These are phyloP conservation scores for Biscutella laevigata DNA, from an alignment of 441 rosid species.

Conservation along the genomic window DNA sequence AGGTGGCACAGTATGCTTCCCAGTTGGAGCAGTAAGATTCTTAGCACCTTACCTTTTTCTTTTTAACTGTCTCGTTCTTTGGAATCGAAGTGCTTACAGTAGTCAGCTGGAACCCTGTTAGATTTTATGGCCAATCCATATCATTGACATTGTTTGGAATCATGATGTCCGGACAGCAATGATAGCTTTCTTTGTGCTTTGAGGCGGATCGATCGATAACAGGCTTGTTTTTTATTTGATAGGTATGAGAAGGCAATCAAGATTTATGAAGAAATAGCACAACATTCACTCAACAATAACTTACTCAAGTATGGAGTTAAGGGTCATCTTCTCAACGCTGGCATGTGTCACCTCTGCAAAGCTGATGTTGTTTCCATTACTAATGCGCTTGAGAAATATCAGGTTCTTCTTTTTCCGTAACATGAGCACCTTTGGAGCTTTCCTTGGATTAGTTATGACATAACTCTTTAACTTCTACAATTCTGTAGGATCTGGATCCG, in stretches of 20 bases:
- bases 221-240: constrained; percentile 11
- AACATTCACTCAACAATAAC: constrained; percentile 50
- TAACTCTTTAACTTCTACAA: not conserved
- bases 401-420: constrained; percentile 29
- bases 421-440: not conserved
- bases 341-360: constrained; percentile 79
- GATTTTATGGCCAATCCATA: too few species aligned
- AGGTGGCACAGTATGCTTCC: constrained; percentile 77
- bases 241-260: constrained; percentile 74
- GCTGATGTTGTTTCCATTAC: constrained; percentile 62
- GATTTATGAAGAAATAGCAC: constrained; percentile 70
- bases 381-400: constrained; percentile 68
- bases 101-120: too few species aligned
- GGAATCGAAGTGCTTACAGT: too few species aligned
- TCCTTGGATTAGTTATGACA: not conserved
- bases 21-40: constrained; percentile 51
- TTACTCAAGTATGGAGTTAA: constrained; percentile 85
- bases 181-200: too few species aligned
- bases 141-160: too few species aligned
- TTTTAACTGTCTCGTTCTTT: too few species aligned
- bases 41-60: not conserved
- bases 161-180: too few species aligned
- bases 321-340: constrained; percentile 89
- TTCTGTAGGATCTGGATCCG: constrained; percentile 66
- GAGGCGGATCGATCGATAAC: too few species aligned